These are phyloP conservation scores for Hypericum androsaemum DNA, from an alignment of 345 rosid genomes.

Conservation along the genomic window DNA sequence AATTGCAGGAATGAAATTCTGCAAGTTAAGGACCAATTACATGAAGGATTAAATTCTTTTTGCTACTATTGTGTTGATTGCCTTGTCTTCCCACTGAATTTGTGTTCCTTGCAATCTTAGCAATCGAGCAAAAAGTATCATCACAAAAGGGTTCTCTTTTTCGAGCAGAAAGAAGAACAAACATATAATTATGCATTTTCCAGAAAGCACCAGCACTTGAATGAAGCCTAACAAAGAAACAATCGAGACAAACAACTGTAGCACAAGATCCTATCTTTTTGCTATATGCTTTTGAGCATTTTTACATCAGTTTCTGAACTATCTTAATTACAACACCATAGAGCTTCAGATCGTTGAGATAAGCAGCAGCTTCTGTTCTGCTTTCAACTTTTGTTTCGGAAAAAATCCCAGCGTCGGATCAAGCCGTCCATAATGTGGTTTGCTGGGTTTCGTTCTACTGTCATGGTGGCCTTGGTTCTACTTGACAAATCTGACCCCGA, in stretches of 20 bases:
- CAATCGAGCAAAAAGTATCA: too few species aligned
- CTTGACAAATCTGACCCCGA: conserved; percentile 51
- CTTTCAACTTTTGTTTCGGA: conserved; percentile 41
- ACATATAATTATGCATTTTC: too few species aligned
- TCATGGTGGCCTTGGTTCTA: conserved; percentile 68
- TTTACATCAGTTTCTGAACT: conserved; percentile 24
- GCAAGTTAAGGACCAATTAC: too few species aligned
- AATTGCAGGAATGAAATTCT: too few species aligned
- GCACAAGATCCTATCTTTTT: conserved; percentile 16
- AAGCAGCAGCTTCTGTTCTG: neutral
- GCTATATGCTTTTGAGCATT: conserved; percentile 12
- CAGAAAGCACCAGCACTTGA: too few species aligned
- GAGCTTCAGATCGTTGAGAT: conserved; percentile 10
- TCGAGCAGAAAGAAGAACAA: too few species aligned
- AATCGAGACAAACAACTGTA: neutral
- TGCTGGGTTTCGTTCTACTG: conserved; percentile 54
- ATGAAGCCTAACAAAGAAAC: too few species aligned
- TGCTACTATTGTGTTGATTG: too few species aligned
- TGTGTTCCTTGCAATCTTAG: too few species aligned
- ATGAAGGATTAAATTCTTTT: too few species aligned
- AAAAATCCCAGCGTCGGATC: conserved; percentile 84
- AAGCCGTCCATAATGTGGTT: conserved; percentile 68
- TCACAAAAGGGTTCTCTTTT: too few species aligned
- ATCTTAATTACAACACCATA: conserved; percentile 40
- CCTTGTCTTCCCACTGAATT: too few species aligned